Evolutionary conservation across 176 grass and related monocot genomes (phyloP), one percentile per base, ranked within the genome.

Genomic region (Oryza officinalis): DNA sequence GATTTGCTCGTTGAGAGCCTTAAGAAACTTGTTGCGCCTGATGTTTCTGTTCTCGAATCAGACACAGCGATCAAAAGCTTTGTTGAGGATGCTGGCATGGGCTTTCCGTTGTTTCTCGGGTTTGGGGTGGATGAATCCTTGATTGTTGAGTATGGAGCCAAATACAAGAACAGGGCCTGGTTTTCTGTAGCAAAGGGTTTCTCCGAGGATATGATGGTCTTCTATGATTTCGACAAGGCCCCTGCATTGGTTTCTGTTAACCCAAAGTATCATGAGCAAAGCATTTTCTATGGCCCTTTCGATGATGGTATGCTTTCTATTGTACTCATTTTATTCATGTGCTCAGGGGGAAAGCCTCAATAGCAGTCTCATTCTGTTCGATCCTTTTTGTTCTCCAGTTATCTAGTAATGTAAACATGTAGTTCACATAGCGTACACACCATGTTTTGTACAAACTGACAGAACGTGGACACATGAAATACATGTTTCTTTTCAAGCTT

Each of bases 151-250:
- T 81, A 85, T n/a, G 93, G 86, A 66, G 79, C 74, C 4, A 89
- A 76, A 40, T 99, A 88, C 89, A 99, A 94, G 96, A 98, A 95
- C 65, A 89, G 72, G 13, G 96, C 96, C 37, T 99, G 93, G 96
- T 99, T 94, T 89, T 85, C 87, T 25, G 27, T 60, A 40, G 96
- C 89, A 10, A 99, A 96, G 74, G 91, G 78, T 79, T 89, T 94
- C 87, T 94, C 96, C 0, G 93, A 95, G 69, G 91, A 98, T 85
- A 80, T 92, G 89, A 99, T 94, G 96, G 80, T 72, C 2, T 41
- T 57, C 14, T 92, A 99, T 79, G 85, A 92, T 90, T 94, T 99
- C 87, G 93, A 96, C 80, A 99, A 94, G 84, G 49, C 86, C 80
- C 96, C 96, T 4, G 91, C 96, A 33, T 73, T 99, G 69, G 87